Base-by-base conservation (phyloP, 495 filamentous ascomycete species). In the Talaromyces nanjingensis region DNA sequence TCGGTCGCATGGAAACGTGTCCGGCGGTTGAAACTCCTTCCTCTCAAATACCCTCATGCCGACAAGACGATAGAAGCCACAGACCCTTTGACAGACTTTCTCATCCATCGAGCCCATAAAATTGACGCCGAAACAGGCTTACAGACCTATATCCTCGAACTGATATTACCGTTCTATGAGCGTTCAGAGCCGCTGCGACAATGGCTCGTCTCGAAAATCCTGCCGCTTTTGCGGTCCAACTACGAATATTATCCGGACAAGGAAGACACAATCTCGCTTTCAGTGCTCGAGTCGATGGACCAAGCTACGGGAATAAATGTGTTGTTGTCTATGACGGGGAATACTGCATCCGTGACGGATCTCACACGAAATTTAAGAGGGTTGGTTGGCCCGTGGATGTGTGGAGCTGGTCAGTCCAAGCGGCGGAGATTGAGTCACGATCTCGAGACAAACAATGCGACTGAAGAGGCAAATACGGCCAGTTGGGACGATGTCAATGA, bases 51-150 rank as follows among this genome's bases (percentile, higher is more conserved):
- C 68, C 75, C 79, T 9, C 76, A 78, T 53, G 74, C 76, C 45
- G 77, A 83, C 12, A 45, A 49, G 37, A 66, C 80, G 27, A 66
- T 79, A 54, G 74, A 76, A 12, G 69, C 78, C 2, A 67, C 82
- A 18, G 89, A 93, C 62, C 70, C 77, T 9, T 72, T 93, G 7
- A 83, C 83, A 4, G 79, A 81, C 11, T 97, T 96, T 66, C 77
- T 97, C 6, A 79, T 93, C 42, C 88, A 87, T 65, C 86, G 92
- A 37, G 83, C 91, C 37, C 82, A 90, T 68, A 81, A 79, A 62
- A 89, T 96, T 52, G 92, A 97, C 65, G 77, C 84, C 16, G 87
- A 92, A 74, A 90, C 91, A 14, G 89, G 91, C 3, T 76, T 94
- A 6, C 80, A 96, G 47, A 80, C 84, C 11, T 84, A 93, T 61